These are phyloP conservation scores for Trypanosoma scelopori DNA, from an alignment of 208 protist genomes.

Conservation along the genomic window DNA sequence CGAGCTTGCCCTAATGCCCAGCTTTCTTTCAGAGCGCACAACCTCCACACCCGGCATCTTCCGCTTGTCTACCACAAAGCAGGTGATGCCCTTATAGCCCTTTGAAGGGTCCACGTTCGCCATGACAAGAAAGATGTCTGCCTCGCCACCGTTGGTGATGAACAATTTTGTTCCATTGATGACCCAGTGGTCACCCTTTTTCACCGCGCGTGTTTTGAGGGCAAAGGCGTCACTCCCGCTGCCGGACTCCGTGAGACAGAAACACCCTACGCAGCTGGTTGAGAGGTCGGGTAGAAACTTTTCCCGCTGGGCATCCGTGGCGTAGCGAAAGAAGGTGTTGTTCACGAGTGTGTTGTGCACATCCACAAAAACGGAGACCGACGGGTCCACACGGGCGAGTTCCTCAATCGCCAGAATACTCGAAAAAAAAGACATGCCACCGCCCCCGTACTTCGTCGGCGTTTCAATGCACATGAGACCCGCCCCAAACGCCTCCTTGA, in stretches of 20 bases:
- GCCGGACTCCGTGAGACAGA: constrained; percentile 88
- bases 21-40: constrained; percentile 94
- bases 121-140: constrained; percentile 93
- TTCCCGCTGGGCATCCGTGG: constrained; percentile 70
- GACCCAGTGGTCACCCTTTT: constrained; percentile 82
- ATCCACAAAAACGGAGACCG: constrained; percentile 86
- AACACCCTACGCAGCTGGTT: constrained; percentile 79
- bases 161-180: constrained; percentile 94
- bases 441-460: constrained; percentile 55
- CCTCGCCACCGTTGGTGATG: constrained; percentile 93
- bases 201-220: constrained; percentile 83
- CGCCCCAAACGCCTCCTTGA: constrained; percentile 71
- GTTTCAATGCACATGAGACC: constrained; percentile 90
- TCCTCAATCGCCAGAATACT: constrained; percentile 88
- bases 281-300: constrained; percentile 91
- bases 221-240: constrained; percentile 93
- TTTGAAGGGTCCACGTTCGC: constrained; percentile 87
- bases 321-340: constrained; percentile 82
- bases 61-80: constrained; percentile 92
- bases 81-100: constrained; percentile 95
- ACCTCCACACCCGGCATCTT: constrained; percentile 87
- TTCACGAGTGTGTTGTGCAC: constrained; percentile 93
- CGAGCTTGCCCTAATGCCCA: constrained; percentile 94
- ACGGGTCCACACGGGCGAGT: constrained; percentile 84
- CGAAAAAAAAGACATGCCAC: constrained; percentile 72